Percentiles rank a stretch among this genome's conserved stretches.
These are phyloP conservation scores for Gossypium trilobum DNA, from an alignment of 441 rosid species.

Conservation along the genomic window DNA sequence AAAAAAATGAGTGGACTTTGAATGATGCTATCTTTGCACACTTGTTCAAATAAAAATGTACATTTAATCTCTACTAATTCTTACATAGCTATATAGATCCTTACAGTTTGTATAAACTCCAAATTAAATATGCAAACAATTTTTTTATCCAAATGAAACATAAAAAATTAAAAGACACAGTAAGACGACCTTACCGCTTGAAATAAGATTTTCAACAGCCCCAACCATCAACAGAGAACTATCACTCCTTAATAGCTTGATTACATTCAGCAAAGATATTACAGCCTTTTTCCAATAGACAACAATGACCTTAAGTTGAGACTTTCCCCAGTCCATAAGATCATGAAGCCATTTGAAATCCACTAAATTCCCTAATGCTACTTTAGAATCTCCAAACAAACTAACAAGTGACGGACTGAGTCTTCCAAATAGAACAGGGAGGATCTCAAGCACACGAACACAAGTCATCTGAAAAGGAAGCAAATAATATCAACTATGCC, in stretches of 20 bases:
- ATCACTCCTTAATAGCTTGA: slow-evolving; percentile 40
- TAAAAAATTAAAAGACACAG: neutral
- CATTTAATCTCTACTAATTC: neutral
- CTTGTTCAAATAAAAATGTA: neutral
- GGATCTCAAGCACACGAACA: slow-evolving; percentile 83
- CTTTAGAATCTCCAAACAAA: slow-evolving; percentile 30
- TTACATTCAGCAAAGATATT: slow-evolving; percentile 45
- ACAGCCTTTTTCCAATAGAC: slow-evolving; percentile 85
- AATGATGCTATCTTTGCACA: neutral
- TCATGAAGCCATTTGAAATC: slow-evolving; percentile 82
- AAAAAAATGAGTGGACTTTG: neutral
- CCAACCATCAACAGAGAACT: slow-evolving; percentile 30
- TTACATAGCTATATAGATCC: neutral
- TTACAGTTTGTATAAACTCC: neutral
- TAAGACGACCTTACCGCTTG: slow-evolving; percentile 48
- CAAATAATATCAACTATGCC: slow-evolving; percentile 11
- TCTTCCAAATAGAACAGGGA: slow-evolving; percentile 62
- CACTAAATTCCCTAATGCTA: slow-evolving; percentile 26
- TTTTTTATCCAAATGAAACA: neutral
- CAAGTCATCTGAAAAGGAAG: slow-evolving; percentile 76
- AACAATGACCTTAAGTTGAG: slow-evolving; percentile 72
- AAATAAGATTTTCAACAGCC: slow-evolving; percentile 53
- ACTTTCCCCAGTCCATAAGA: slow-evolving; percentile 90
- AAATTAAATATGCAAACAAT: neutral
- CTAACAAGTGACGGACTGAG: slow-evolving; percentile 31